A percentile compares a stretch with the other conserved stretches of the same genome.
Conservation (phyloP, 768 basidiomycete genomes). For the Tricholoma matsutake region DNA sequence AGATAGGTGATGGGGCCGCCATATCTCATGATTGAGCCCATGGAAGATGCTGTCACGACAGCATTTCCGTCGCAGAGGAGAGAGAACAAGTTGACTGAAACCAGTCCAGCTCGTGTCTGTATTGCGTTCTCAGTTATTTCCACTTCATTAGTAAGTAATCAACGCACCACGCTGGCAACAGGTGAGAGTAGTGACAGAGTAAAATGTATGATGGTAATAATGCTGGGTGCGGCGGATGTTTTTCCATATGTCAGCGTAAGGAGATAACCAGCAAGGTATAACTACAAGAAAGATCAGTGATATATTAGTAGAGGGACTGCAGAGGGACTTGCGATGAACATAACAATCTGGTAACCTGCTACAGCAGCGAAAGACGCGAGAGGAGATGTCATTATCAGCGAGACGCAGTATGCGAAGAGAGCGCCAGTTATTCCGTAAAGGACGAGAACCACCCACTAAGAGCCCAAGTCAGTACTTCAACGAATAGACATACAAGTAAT, state of each 20-base stretch:
- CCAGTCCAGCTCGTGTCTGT: conserved; percentile 65
- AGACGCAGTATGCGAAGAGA: conserved; percentile 65
- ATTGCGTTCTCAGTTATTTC: conserved; percentile 1
- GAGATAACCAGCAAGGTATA: conserved; percentile 67
- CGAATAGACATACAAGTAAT: not conserved
- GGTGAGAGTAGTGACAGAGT: conserved; percentile 66
- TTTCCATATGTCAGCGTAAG: conserved; percentile 72
- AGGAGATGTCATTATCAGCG: conserved; percentile 59
- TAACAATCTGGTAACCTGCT: conserved; percentile 70
- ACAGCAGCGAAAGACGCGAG: conserved; percentile 71
- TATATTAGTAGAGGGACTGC: not conserved
- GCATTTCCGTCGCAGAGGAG: conserved; percentile 61
- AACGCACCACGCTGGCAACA: conserved; percentile 61
- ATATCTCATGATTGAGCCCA: conserved; percentile 55
- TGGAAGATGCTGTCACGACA: conserved; percentile 41
- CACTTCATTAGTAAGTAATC: not conserved
- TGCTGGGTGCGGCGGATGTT: conserved; percentile 45
- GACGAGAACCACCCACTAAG: conserved; percentile 67
- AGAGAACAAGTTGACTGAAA: conserved; percentile 78
- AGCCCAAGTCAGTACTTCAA: not conserved
- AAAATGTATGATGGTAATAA: conserved; percentile 69
- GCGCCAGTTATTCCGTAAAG: conserved; percentile 68
- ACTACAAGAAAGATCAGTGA: conserved; percentile 28
- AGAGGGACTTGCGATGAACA: conserved; percentile 57
- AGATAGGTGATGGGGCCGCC: conserved; percentile 79